phyloP scores from a whole-genome alignment of 2,329 filamentous ascomycete species.

The Pseudovirgaria hyperparasitica region DNA sequence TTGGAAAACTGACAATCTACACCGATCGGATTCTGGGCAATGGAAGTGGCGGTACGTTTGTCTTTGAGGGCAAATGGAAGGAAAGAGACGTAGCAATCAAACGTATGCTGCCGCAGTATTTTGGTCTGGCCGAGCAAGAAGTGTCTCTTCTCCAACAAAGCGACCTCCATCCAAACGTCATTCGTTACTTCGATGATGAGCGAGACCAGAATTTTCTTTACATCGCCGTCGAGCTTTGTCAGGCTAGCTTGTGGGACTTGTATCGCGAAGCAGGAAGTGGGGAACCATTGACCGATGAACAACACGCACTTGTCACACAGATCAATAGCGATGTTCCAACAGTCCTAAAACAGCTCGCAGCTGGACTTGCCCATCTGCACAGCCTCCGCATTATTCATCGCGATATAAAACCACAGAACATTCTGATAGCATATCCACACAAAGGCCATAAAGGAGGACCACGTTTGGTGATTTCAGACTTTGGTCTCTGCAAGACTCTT shows the following conservation, averaged over 20 bases:
- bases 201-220: slow-evolving; percentile 84
- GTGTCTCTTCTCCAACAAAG: slow-evolving; percentile 83
- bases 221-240: slow-evolving; percentile 88
- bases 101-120: slow-evolving; percentile 91
- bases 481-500: slow-evolving; percentile 93
- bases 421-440: slow-evolving; percentile 62
- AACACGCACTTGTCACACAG: slow-evolving; percentile 55
- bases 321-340: slow-evolving; percentile 65
- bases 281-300: slow-evolving; percentile 42
- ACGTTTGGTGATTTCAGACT: slow-evolving; percentile 91
- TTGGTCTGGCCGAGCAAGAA: slow-evolving; percentile 88
- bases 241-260: slow-evolving; percentile 84
- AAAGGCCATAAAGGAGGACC: slow-evolving; percentile 57
- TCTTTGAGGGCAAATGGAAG: slow-evolving; percentile 90
- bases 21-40: slow-evolving; percentile 51
- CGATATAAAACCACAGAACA: slow-evolving; percentile 96
- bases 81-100: slow-evolving; percentile 91
- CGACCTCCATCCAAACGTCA: slow-evolving; percentile 92
- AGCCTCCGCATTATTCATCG: slow-evolving; percentile 89
- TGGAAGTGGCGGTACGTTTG: slow-evolving; percentile 92
- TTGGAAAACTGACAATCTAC: slow-evolving; percentile 48
- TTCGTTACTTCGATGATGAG: slow-evolving; percentile 90
- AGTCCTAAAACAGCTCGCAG: slow-evolving; percentile 78
- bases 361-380: slow-evolving; percentile 80
- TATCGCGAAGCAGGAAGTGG: slow-evolving; percentile 49